Conservation (phyloP, 2,329 filamentous ascomycete species). For the Ophiostoma himal-ulmi region DNA sequence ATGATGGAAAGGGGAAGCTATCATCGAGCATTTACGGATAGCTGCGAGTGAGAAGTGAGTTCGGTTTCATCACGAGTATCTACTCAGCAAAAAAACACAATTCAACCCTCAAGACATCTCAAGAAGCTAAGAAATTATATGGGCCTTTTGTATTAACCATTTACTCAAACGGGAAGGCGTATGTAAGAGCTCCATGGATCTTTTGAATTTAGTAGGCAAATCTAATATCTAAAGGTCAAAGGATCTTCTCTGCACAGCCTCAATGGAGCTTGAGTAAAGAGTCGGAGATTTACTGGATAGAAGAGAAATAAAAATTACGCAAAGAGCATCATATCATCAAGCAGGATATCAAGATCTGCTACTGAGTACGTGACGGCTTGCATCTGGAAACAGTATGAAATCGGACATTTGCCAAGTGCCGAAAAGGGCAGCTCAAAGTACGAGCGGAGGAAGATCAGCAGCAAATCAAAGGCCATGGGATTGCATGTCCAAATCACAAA, state of each 20-base stretch:
- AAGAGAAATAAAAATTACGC: background rate
- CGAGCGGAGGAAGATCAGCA: background rate
- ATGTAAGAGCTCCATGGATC: conserved; percentile 5
- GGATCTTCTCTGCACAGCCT: conserved; percentile 4
- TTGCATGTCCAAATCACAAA: too few relatives aligned
- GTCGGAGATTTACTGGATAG: background rate
- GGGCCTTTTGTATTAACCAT: background rate
- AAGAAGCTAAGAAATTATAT: background rate
- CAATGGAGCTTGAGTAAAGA: background rate
- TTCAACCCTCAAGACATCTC: too few relatives aligned
- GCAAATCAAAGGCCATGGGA: too few relatives aligned
- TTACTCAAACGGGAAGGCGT: conserved; percentile 7
- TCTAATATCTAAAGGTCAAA: background rate
- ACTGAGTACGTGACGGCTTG: background rate
- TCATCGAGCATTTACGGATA: background rate
- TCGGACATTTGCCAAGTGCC: background rate
- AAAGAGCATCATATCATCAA: background rate
- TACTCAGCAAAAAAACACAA: too few relatives aligned
- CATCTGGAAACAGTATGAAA: background rate
- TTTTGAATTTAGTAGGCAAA: background rate
- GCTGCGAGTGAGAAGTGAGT: too few relatives aligned
- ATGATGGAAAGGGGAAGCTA: background rate
- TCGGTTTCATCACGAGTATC: background rate
- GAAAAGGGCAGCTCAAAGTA: conserved; percentile 2
- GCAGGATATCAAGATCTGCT: background rate